A percentile compares a stretch with the other conserved stretches of the same genome.
These are phyloP conservation scores for Pseudocercospora cruenta DNA, from an alignment of 2,329 filamentous ascomycete genomes.

Conservation along the genomic window DNA sequence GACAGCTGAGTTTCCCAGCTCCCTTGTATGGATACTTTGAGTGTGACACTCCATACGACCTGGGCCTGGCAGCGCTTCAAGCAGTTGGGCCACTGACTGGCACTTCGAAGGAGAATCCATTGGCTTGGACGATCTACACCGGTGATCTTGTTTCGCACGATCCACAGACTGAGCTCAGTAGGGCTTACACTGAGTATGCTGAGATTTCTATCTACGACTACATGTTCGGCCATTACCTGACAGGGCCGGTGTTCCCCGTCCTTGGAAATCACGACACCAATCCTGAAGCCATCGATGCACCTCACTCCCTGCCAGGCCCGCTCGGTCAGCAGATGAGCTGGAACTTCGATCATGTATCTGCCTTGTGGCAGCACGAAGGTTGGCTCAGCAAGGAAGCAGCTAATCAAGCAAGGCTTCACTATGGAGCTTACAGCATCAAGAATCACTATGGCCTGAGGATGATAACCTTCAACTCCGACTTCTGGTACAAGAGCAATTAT, in stretches of 20 bases:
- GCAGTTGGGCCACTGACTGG: constrained; percentile 61
- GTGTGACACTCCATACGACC: constrained; percentile 63
- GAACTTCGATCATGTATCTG: constrained; percentile 62
- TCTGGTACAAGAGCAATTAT: constrained; percentile 50
- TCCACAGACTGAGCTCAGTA: constrained; percentile 54
- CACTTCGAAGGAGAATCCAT: constrained; percentile 50
- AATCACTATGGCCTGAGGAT: constrained; percentile 58
- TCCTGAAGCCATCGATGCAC: constrained; percentile 57
- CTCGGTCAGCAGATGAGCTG: constrained; percentile 61
- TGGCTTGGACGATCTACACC: constrained; percentile 61
- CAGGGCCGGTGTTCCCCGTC: constrained; percentile 59
- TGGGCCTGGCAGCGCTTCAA: constrained; percentile 60
- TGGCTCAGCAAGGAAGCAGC: constrained; percentile 56
- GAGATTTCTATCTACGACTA: constrained; percentile 55
- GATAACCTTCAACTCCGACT: constrained; percentile 59
- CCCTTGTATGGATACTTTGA: constrained; percentile 59
- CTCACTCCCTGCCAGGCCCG: constrained; percentile 56
- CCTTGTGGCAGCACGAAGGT: constrained; percentile 59
- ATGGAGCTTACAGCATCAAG: constrained; percentile 60
- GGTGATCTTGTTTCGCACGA: constrained; percentile 63
- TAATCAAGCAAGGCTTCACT: constrained; percentile 55
- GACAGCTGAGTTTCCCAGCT: constrained; percentile 50
- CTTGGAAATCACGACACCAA: constrained; percentile 63
- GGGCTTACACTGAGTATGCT: constrained; percentile 57
- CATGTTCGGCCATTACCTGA: constrained; percentile 61